These are phyloP conservation scores for Solanum virginianum DNA, from an alignment of 257 asterid species.

Conservation along the genomic window DNA sequence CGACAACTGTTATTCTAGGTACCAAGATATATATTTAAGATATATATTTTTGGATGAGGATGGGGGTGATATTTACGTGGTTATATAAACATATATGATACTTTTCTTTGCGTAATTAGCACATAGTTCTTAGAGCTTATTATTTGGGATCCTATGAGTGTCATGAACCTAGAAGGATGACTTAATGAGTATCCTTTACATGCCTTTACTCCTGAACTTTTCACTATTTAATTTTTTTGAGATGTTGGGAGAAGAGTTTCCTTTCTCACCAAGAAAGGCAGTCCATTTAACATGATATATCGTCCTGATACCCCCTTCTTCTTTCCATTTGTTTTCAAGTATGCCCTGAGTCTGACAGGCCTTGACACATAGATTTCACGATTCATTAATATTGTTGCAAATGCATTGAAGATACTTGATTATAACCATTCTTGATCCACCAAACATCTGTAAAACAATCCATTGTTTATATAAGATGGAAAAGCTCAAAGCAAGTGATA, in stretches of 20 bases:
- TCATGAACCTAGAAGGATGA: background rate
- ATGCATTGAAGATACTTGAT: background rate
- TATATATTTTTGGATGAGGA: background rate
- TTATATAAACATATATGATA: background rate
- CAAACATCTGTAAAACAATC: background rate
- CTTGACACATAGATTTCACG: background rate
- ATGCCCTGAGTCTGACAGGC: background rate
- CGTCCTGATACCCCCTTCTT: background rate
- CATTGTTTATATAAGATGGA: background rate
- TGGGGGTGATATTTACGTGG: background rate
- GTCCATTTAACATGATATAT: background rate
- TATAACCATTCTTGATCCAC: background rate
- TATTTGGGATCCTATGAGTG: background rate
- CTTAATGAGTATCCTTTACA: background rate
- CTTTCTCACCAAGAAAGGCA: background rate
- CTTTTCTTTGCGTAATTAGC: background rate
- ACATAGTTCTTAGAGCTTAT: background rate
- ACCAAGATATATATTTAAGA: slow-evolving; percentile 4
- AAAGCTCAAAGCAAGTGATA: background rate
- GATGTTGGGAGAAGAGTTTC: background rate
- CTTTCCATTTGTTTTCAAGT: background rate
- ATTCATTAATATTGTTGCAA: background rate
- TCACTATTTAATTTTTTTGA: background rate
- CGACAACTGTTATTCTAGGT: slow-evolving; percentile 71
- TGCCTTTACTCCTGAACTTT: background rate